phyloP scores from a whole-genome alignment of 441 rosid species.

The Melastoma candidum region DNA sequence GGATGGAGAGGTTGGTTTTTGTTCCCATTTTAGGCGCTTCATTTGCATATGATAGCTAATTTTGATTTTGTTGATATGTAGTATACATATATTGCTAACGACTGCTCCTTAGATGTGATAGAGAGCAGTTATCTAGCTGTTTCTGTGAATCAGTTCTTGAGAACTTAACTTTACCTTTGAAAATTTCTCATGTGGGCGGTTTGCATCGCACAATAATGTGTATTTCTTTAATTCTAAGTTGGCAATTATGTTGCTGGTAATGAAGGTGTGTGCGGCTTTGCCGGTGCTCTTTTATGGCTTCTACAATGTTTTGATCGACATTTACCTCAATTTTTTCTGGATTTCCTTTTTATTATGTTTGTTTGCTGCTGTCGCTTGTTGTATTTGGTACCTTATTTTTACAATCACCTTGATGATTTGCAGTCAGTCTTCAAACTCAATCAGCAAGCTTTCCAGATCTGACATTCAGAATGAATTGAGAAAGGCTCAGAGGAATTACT shows the following conservation, averaged over 20 bases:
- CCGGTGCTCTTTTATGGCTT: not conserved
- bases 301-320: too few species aligned
- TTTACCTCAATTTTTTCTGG: too few species aligned
- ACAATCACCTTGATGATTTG: slow-evolving; percentile 19
- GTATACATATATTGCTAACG: too few species aligned
- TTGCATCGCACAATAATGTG: too few species aligned
- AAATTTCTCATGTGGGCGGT: too few species aligned
- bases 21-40: not conserved
- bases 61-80: not conserved
- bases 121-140: too few species aligned
- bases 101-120: too few species aligned
- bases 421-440: slow-evolving; percentile 33
- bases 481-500: slow-evolving; percentile 62
- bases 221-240: too few species aligned
- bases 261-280: not conserved
- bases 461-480: slow-evolving; percentile 65
- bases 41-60: not conserved
- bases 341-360: too few species aligned
- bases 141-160: too few species aligned
- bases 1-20: slow-evolving; percentile 34
- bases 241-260: not conserved
- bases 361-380: too few species aligned
- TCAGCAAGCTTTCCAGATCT: slow-evolving; percentile 50
- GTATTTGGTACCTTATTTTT: not conserved
- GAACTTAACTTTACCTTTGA: too few species aligned